Conservation (phyloP, 73 alveolate species). For the Symbiodinium pilosum region DNA sequence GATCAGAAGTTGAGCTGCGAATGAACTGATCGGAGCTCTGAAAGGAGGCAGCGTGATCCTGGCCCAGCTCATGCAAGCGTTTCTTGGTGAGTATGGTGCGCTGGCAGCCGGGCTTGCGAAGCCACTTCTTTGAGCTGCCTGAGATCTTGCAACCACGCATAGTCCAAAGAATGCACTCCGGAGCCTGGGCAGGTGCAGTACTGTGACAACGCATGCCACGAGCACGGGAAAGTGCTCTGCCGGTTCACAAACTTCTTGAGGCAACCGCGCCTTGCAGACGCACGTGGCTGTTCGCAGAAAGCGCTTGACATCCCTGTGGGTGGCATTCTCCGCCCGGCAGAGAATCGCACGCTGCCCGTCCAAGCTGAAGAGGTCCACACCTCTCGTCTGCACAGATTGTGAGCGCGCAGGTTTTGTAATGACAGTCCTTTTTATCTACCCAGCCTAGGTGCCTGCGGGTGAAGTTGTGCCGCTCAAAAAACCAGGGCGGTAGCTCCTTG, state of each 20-base stretch:
- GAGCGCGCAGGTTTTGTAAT: no score
- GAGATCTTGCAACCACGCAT: neutral
- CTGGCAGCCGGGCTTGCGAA: neutral
- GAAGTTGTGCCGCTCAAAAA: conserved; percentile 60
- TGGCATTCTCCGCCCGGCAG: conserved; percentile 10
- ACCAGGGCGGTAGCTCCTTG: conserved; percentile 74
- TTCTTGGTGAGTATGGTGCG: neutral
- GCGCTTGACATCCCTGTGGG: conserved; percentile 21
- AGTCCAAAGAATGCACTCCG: neutral
- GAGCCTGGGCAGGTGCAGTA: no score
- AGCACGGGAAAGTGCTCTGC: no score
- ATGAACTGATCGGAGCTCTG: neutral
- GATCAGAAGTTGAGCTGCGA: neutral
- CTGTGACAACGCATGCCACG: no score
- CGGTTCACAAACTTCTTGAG: neutral
- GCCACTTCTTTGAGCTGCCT: neutral
- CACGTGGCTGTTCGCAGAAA: conserved; percentile 51
- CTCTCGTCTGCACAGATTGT: neutral
- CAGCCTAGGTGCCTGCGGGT: conserved; percentile 41
- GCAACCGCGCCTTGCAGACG: conserved; percentile 5
- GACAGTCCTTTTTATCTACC: neutral
- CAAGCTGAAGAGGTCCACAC: conserved; percentile 66
- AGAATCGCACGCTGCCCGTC: conserved; percentile 41
- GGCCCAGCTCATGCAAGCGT: neutral
- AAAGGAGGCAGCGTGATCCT: neutral